Conservation (phyloP, 2,329 filamentous ascomycete genomes). For the Phyllosticta citriasiana region DNA sequence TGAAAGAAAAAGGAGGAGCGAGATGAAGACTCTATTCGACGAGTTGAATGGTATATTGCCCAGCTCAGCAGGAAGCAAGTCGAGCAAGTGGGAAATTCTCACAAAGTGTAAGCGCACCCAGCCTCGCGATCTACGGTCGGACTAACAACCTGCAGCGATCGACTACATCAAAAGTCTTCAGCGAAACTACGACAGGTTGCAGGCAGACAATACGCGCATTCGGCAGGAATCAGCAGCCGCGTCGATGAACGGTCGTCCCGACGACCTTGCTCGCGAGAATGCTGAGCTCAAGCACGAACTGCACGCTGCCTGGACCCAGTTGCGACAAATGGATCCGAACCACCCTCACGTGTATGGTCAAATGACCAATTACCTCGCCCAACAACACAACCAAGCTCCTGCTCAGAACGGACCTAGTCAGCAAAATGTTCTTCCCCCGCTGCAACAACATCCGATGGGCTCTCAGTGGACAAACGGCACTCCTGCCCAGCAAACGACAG, state of each 20-base stretch:
- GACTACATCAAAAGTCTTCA: slow-evolving; percentile 37
- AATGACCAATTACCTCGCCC: slow-evolving; percentile 34
- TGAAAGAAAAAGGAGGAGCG: slow-evolving; percentile 71
- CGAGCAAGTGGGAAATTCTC: slow-evolving; percentile 82
- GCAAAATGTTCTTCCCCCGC: slow-evolving; percentile 24
- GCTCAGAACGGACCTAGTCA: slow-evolving; percentile 1
- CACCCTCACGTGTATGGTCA: slow-evolving; percentile 38
- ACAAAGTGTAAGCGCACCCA: slow-evolving; percentile 57
- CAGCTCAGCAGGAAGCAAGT: slow-evolving; percentile 71
- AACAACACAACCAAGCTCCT: slow-evolving; percentile 17
- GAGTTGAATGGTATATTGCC: slow-evolving; percentile 69
- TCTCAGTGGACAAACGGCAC: slow-evolving; percentile 18
- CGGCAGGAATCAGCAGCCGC: slow-evolving; percentile 27
- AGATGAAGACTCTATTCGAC: slow-evolving; percentile 84
- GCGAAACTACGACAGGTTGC: slow-evolving; percentile 29
- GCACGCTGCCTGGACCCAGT: slow-evolving; percentile 35
- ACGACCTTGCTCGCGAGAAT: slow-evolving; percentile 37
- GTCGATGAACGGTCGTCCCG: slow-evolving; percentile 25
- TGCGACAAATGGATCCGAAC: slow-evolving; percentile 36
- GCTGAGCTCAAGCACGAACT: slow-evolving; percentile 38
- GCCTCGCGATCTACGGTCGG: background rate
- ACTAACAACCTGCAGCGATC: slow-evolving; percentile 29
- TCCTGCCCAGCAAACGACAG: slow-evolving; percentile 23
- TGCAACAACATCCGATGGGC: slow-evolving; percentile 28
- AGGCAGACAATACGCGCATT: slow-evolving; percentile 30